These are phyloP conservation scores for Wickerhamomyces chaumierensis DNA, from an alignment of 805 yeast species.

Conservation along the genomic window DNA sequence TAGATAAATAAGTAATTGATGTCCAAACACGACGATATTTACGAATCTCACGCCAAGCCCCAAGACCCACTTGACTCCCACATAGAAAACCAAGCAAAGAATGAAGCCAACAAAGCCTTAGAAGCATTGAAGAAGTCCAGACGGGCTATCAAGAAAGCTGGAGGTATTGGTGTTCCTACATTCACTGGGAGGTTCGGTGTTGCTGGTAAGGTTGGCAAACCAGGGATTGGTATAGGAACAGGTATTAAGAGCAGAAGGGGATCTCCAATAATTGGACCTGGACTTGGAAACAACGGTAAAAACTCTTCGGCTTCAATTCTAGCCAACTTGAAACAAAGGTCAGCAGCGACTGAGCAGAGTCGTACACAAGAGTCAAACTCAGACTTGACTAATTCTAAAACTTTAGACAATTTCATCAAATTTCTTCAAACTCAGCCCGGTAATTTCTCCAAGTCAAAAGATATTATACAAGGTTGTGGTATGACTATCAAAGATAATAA, in stretches of 20 bases:
- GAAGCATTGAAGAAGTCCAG: constrained; percentile 48
- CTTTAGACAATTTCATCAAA: constrained; percentile 26
- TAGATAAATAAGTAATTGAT: constrained; percentile 6
- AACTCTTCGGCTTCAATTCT: constrained; percentile 40
- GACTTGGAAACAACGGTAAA: constrained; percentile 4
- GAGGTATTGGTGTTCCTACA: constrained; percentile 70
- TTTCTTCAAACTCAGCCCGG: constrained; percentile 27
- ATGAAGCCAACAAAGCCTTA: constrained; percentile 41
- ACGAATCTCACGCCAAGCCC: constrained; percentile 33
- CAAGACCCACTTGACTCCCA: constrained; percentile 15
- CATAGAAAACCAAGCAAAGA: constrained; percentile 52
- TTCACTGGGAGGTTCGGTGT: constrained; percentile 92
- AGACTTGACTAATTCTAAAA: constrained; percentile 7
- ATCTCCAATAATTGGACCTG: too few species aligned
- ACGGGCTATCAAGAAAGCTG: constrained; percentile 24
- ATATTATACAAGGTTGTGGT: constrained; percentile 28
- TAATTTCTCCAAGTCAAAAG: constrained; percentile 36
- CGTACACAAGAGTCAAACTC: not conserved
- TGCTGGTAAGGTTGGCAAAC: constrained; percentile 48
- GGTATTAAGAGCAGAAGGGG: too few species aligned
- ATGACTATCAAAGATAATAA: constrained; percentile 33
- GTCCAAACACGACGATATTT: constrained; percentile 71
- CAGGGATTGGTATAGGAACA: too few species aligned
- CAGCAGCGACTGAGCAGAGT: too few species aligned
- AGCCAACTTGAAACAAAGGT: constrained; percentile 29